Evolutionary conservation across 495 filamentous ascomycete species (phyloP).

Genomic region (Aspergillus cavernicola): DNA sequence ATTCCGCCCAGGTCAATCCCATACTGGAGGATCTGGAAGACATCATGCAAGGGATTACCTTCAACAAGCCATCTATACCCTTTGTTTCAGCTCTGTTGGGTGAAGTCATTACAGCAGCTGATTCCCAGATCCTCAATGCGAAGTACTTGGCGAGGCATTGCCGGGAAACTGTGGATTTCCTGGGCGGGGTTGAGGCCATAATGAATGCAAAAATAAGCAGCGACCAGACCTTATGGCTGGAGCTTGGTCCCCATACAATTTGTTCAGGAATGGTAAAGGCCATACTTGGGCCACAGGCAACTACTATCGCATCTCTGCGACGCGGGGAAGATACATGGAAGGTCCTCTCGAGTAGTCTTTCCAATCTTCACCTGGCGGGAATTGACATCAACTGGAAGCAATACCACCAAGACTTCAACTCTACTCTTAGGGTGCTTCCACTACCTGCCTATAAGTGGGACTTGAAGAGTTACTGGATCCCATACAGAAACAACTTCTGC

Average conservation of each 20-base stretch:
- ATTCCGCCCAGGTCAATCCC: slow-evolving; percentile 69
- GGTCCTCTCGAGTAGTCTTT: slow-evolving; percentile 56
- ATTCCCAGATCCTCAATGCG: slow-evolving; percentile 48
- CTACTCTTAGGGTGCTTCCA: slow-evolving; percentile 56
- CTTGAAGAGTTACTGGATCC: slow-evolving; percentile 78
- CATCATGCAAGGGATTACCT: slow-evolving; percentile 52
- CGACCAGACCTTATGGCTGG: slow-evolving; percentile 50
- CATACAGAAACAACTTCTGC: slow-evolving; percentile 61
- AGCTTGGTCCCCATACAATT: slow-evolving; percentile 67
- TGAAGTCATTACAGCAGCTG: slow-evolving; percentile 49
- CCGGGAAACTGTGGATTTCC: slow-evolving; percentile 71
- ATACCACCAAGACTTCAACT: slow-evolving; percentile 67
- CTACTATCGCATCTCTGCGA: slow-evolving; percentile 57
- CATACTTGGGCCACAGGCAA: slow-evolving; percentile 54
- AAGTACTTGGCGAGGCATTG: slow-evolving; percentile 64
- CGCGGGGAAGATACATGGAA: slow-evolving; percentile 59
- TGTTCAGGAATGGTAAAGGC: slow-evolving; percentile 67
- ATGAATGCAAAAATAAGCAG: slow-evolving; percentile 40
- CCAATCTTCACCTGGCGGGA: slow-evolving; percentile 60
- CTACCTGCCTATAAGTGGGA: slow-evolving; percentile 78
- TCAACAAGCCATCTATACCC: slow-evolving; percentile 59
- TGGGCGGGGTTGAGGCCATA: slow-evolving; percentile 57
- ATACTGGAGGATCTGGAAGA: slow-evolving; percentile 63
- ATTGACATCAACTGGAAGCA: slow-evolving; percentile 73
- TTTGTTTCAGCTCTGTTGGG: slow-evolving; percentile 67